Base-by-base conservation (phyloP, 2,329 filamentous ascomycete genomes). In the Pseudogymnoascus sp. region DNA sequence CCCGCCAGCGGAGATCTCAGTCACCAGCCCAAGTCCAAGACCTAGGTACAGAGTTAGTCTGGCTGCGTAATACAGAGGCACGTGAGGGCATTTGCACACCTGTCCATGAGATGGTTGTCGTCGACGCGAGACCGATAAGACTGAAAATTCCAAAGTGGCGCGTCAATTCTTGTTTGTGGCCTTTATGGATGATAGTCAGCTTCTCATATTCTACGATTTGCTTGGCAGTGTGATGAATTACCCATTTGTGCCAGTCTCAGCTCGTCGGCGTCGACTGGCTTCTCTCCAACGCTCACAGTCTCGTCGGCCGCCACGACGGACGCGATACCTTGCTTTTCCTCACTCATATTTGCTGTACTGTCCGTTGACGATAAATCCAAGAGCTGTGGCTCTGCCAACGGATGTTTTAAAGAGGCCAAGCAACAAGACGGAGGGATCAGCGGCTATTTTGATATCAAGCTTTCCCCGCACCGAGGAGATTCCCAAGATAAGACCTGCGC, bases 31-130 rank as follows among this genome's bases (percentile, higher is more conserved):
- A 3, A 78, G 68, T 12, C 77, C 77, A 1, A 79, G 72, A 64
- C 76, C 78, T 55, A 15, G 45, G 18, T 55, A 33, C 8, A 6
- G 3, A 9, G 10, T 55, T 33, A 55, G 45, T 15, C 45, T 18
- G n/a, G 27, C n/a, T 12, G 27, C 6, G 27, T 55, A n/a, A 8
- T 5, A 55, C 27, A 2, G n/a, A 15, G 45, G 27, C 45, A 55
- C 27, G 27, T 55, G 45, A 55, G 45, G 5, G 5, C 10, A 55
- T 55, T 33, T 55, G 4, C 45, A 33, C 13, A 55, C 45, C 45
- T 4, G 77, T 79, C 77, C 78, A 80, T 0, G 78, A 80, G 42
- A 80, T 80, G 12, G 78, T 80, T n/a, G 77, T 77, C 5, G 77
- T 78, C 5, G 78, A 79, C 1, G 78, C 78, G 9, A 80, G 72